These are phyloP conservation scores for Sedum album DNA, from an alignment of 164 flowering plant genomes.

Conservation along the genomic window DNA sequence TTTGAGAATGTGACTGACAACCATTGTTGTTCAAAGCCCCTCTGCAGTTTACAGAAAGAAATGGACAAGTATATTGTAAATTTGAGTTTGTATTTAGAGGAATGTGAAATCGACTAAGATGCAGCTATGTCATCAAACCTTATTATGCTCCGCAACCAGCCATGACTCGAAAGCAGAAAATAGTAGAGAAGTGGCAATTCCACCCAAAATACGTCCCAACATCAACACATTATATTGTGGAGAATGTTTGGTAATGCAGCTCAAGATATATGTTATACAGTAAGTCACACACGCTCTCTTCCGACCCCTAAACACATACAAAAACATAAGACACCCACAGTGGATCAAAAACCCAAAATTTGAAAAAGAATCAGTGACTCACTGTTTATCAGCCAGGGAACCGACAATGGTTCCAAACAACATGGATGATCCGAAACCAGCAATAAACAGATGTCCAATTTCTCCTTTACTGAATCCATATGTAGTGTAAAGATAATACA, in stretches of 20 bases:
- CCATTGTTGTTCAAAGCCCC: slow-evolving; percentile 93
- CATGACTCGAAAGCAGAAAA: background rate
- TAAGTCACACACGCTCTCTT: slow-evolving; percentile 95
- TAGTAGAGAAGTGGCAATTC: background rate
- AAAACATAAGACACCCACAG: too few species aligned
- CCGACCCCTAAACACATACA: slow-evolving; percentile 64
- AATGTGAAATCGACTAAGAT: background rate
- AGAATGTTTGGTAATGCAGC: background rate
- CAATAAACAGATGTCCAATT: slow-evolving; percentile 92
- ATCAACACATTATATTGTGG: background rate
- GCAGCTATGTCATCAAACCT: slow-evolving; percentile 41
- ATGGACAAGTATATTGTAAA: background rate
- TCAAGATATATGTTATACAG: slow-evolving; percentile 35
- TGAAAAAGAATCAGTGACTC: slow-evolving; percentile 17
- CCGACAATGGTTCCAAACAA: slow-evolving; percentile 97
- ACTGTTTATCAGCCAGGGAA: slow-evolving; percentile 98
- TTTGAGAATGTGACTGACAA: slow-evolving; percentile 88
- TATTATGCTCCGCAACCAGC: background rate
- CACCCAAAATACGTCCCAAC: background rate
- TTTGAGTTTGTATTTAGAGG: background rate
- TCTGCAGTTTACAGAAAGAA: slow-evolving; percentile 36
- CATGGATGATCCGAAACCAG: slow-evolving; percentile 99
- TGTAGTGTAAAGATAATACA: slow-evolving; percentile 65
- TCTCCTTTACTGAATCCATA: slow-evolving; percentile 95
- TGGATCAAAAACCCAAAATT: background rate